These are phyloP conservation scores for Ogataea siamensis DNA, from an alignment of 805 yeast genomes.

Conservation along the genomic window DNA sequence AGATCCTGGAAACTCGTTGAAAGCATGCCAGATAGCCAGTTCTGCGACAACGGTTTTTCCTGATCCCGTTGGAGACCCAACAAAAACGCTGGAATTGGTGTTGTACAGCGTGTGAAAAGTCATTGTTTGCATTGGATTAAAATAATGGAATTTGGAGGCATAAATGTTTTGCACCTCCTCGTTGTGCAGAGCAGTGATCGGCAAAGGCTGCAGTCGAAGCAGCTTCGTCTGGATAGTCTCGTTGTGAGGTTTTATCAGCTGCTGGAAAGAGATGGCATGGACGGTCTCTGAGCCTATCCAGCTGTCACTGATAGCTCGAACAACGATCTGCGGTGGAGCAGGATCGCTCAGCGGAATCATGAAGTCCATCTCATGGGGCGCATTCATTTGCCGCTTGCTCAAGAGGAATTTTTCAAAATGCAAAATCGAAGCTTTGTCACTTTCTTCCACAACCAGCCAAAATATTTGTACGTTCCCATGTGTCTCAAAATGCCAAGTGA, in stretches of 20 bases:
- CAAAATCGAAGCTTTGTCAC: conserved; percentile 66
- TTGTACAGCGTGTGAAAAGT: conserved; percentile 86
- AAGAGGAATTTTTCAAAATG: conserved; percentile 82
- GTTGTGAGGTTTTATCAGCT: conserved; percentile 81
- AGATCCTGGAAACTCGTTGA: conserved; percentile 72
- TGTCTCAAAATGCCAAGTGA: conserved; percentile 75
- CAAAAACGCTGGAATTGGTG: conserved; percentile 72
- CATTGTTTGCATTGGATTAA: conserved; percentile 99
- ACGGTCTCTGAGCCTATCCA: conserved; percentile 87
- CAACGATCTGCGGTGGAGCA: conserved; percentile 82
- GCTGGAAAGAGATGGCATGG: conserved; percentile 83
- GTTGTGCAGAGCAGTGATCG: conserved; percentile 75
- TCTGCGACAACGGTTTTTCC: conserved; percentile 98
- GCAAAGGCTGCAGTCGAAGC: conserved; percentile 79
- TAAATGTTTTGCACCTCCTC: conserved; percentile 67
- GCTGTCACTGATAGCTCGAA: conserved; percentile 74
- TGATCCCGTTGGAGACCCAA: conserved; percentile 98
- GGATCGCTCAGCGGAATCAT: conserved; percentile 91
- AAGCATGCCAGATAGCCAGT: conserved; percentile 95
- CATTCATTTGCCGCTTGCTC: conserved; percentile 51
- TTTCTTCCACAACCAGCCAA: conserved; percentile 91
- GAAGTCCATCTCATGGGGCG: conserved; percentile 74
- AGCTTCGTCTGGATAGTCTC: conserved; percentile 83
- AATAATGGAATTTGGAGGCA: conserved; percentile 66
- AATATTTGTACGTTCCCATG: conserved; percentile 86